Conservation (phyloP, 2,329 filamentous ascomycete species). For the Penicillium sp. region DNA sequence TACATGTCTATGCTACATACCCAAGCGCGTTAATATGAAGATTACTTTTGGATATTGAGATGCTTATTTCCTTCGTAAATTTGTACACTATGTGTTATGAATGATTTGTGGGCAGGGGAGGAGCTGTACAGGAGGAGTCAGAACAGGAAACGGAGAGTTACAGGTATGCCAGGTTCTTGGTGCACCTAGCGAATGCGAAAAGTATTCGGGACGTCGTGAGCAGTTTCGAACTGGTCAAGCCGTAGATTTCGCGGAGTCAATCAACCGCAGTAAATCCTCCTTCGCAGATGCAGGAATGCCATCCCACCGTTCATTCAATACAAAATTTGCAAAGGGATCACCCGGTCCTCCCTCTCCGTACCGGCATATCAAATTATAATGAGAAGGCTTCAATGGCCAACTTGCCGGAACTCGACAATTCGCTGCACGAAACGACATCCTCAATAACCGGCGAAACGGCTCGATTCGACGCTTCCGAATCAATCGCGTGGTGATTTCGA, state of each 20-base stretch:
- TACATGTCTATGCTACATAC: conserved; percentile 18
- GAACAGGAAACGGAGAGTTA: not conserved
- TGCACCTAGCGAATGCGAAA: not conserved
- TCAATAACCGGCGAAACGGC: conserved; percentile 39
- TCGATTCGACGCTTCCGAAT: conserved; percentile 41
- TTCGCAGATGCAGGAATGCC: conserved; percentile 34
- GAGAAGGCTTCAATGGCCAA: conserved; percentile 41
- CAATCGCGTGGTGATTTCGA: conserved; percentile 37
- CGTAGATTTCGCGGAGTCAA: not conserved
- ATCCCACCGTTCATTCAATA: conserved; percentile 40
- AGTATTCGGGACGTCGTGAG: no score
- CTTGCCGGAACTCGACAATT: conserved; percentile 37
- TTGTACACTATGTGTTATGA: no score
- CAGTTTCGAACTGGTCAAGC: not conserved
- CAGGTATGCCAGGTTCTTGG: not conserved
- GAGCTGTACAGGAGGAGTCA: not conserved
- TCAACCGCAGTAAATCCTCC: conserved; percentile 30
- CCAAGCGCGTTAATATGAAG: conserved; percentile 12
- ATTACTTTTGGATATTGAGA: not conserved
- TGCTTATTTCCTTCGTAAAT: not conserved
- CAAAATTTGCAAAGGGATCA: conserved; percentile 41
- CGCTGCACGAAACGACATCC: conserved; percentile 36
- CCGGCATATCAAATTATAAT: conserved; percentile 39
- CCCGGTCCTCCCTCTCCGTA: conserved; percentile 30
- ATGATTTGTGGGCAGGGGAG: not conserved